Evolutionary conservation across 257 asterid species (phyloP), one percentile per base, ranked within the genome.

Genomic region (Galeopsis tetrahit): DNA sequence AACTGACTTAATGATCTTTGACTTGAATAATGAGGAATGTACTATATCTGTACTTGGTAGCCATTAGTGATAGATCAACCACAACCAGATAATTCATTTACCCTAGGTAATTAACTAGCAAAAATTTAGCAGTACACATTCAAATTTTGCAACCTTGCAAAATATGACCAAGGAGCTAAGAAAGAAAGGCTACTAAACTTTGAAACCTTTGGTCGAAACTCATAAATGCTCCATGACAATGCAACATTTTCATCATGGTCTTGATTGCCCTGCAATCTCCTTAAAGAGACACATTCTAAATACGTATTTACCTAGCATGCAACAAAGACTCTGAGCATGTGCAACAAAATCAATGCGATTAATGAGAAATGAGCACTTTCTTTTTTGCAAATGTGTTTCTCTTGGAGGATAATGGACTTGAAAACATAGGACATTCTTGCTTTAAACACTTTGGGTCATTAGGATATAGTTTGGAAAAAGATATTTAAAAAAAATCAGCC

Each of bases 221-320:
- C 67, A 71, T 48, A 57, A 51, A 44, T 1, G 17, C 35, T 35
- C 8, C 35, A 44, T 64, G 15, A 14, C 44, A 11, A 62, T 44
- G 33, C 31, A n/a, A 59, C 7, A 42, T 14, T 40, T 68, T 59
- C 35, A 63, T 67, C 75, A 81, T 40, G 10, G 57, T 46, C 63
- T 43, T 57, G 69, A 49, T 65, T 69, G 42, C 46, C 68, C 43
- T 21, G 48, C 48, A 39, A 53, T 57, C 43, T 48, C 28, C 66
- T 55, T 44, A 33, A 14, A 32, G 28, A 43, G 6, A 52, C 76
- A 7, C 67, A 59, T 65, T 74, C 42, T 14, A 49, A 14, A 68
- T n/a, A n/a, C n/a, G n/a, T 31, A 44, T 33, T 15, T 67, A 72
- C 78, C 49, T 63, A 39, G 76, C 31, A 76, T 55, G 33, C 65